Conservation (phyloP, 2,329 filamentous ascomycete genomes). For the Cladosporium halotolerans region DNA sequence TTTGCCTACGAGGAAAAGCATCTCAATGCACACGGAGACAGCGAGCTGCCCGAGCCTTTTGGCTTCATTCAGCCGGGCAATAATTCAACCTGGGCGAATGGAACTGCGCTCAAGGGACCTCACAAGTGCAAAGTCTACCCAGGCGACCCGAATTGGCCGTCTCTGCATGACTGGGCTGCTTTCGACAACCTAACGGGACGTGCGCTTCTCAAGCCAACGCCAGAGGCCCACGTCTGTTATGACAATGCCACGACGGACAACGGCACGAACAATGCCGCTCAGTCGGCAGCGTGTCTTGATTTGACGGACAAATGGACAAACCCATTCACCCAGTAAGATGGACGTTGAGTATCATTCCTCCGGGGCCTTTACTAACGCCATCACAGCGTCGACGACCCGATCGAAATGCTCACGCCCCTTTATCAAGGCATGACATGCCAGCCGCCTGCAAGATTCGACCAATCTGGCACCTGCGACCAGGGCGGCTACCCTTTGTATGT, state of each 20-base stretch:
- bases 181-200: slow-evolving; percentile 10
- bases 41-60: neutral
- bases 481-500: slow-evolving; percentile 17
- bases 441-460: slow-evolving; percentile 1
- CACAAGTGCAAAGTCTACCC: slow-evolving; percentile 10
- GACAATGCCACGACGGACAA: neutral
- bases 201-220: slow-evolving; percentile 11
- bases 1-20: neutral
- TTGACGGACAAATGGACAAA: slow-evolving; percentile 12
- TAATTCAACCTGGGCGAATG: too few species aligned
- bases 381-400: slow-evolving; percentile 10
- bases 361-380: neutral
- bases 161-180: slow-evolving; percentile 10
- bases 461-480: slow-evolving; percentile 11
- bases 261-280: neutral
- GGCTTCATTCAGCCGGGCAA: neutral
- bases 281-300: slow-evolving; percentile 10
- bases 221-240: slow-evolving; percentile 15
- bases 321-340: slow-evolving; percentile 6
- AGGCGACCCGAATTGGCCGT: slow-evolving; percentile 6
- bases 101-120: neutral
- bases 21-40: neutral
- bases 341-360: neutral
- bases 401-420: slow-evolving; percentile 12
- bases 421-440: slow-evolving; percentile 14